A percentile compares a stretch with the other conserved stretches of the same genome.
Conservation (phyloP, 768 basidiomycete genomes). For the Podaxis pistillaris region DNA sequence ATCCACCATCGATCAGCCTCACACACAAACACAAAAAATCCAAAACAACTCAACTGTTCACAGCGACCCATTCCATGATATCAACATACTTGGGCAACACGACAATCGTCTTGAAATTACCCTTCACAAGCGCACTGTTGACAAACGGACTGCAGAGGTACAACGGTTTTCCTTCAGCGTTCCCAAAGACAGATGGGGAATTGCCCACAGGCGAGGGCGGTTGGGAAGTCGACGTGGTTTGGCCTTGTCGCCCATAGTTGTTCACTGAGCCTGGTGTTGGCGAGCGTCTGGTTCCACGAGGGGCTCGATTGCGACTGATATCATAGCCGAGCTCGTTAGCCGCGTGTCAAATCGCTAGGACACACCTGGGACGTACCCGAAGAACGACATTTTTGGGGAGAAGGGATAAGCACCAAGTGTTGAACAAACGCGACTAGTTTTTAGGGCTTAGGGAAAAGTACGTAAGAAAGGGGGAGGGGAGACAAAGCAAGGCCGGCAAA, state of each 20-base stretch:
- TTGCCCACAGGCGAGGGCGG: constrained; percentile 35
- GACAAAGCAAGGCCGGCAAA: neutral
- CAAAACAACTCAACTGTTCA: constrained; percentile 59
- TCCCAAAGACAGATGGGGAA: constrained; percentile 12
- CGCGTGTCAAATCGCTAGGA: neutral
- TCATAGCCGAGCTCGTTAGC: neutral
- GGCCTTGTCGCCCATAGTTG: constrained; percentile 20
- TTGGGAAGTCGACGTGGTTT: constrained; percentile 27
- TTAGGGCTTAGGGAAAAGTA: neutral
- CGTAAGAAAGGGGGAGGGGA: neutral
- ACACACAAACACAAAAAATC: neutral
- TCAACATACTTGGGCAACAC: constrained; percentile 94
- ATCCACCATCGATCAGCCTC: neutral
- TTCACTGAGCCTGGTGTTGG: constrained; percentile 66
- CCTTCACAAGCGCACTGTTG: constrained; percentile 93
- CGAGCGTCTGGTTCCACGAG: constrained; percentile 69
- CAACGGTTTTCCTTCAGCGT: constrained; percentile 53
- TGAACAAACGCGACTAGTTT: neutral
- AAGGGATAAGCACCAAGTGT: neutral
- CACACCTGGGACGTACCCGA: constrained; percentile 52
- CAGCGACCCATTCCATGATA: constrained; percentile 96
- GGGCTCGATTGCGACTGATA: constrained; percentile 22
- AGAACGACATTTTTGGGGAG: constrained; percentile 65
- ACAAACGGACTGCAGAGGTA: constrained; percentile 95
- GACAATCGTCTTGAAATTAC: constrained; percentile 98